Percentiles rank a stretch among this genome's conserved stretches.
These are phyloP conservation scores for Yamadazyma paraphyllophila DNA, from an alignment of 805 yeast species.

Conservation along the genomic window DNA sequence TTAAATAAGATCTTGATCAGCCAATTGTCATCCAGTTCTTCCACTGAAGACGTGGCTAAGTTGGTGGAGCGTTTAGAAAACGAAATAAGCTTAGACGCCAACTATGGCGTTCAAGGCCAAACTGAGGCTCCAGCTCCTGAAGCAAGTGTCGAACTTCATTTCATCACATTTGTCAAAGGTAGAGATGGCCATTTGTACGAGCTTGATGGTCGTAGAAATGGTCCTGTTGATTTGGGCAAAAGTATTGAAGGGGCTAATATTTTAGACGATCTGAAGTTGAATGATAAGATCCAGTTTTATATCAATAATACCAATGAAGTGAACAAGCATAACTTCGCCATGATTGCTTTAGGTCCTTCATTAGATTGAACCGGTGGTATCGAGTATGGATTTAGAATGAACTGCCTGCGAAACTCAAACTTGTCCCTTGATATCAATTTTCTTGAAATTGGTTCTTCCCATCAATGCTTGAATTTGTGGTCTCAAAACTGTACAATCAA, in stretches of 20 bases:
- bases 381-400: too few species aligned
- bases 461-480: slow-evolving; percentile 35
- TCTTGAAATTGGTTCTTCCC: slow-evolving; percentile 42
- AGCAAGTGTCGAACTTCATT: slow-evolving; percentile 61
- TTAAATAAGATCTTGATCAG: slow-evolving; percentile 20
- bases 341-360: slow-evolving; percentile 74
- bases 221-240: slow-evolving; percentile 66
- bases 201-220: slow-evolving; percentile 82
- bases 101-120: slow-evolving; percentile 54
- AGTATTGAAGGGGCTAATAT: slow-evolving; percentile 43
- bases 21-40: slow-evolving; percentile 4
- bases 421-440: slow-evolving; percentile 91
- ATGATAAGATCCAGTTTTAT: slow-evolving; percentile 61
- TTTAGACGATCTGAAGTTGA: slow-evolving; percentile 49
- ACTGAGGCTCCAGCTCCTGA: slow-evolving; percentile 65
- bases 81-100: slow-evolving; percentile 38
- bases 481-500: slow-evolving; percentile 35
- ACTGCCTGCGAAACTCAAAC: slow-evolving; percentile 29
- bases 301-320: slow-evolving; percentile 60
- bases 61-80: slow-evolving; percentile 48
- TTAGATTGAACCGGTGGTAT: slow-evolving; percentile 42
- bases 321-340: slow-evolving; percentile 63
- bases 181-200: slow-evolving; percentile 65
- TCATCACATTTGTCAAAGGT: slow-evolving; percentile 66
- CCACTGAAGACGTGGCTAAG: slow-evolving; percentile 36